Evolutionary conservation across 1,284 basidiomycete species (phyloP).

Genomic region (Puccinia polysora): DNA sequence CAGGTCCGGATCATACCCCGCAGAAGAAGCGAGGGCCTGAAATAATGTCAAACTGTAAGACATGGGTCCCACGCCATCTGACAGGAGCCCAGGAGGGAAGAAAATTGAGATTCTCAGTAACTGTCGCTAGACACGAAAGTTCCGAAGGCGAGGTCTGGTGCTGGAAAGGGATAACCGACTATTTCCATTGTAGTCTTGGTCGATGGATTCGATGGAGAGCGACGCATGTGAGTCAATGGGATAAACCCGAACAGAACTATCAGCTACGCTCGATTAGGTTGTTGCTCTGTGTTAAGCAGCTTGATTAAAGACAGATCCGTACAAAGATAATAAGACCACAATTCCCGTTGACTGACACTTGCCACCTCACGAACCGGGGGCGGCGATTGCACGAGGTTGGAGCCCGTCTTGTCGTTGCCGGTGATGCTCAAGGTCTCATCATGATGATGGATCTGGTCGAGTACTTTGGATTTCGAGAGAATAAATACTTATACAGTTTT

Average conservation of each 20-base stretch:
- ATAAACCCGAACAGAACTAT: not conserved
- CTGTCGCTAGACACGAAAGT: not conserved
- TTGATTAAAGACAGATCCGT: no score
- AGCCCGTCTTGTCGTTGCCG: not conserved
- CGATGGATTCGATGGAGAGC: not conserved
- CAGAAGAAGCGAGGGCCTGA: constrained; percentile 28
- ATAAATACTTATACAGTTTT: no score
- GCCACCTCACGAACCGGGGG: not conserved
- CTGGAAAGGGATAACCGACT: constrained; percentile 10
- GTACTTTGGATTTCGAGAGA: no score
- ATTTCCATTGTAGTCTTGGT: constrained; percentile 42
- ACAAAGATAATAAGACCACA: constrained; percentile 44
- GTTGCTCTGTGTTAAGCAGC: not conserved
- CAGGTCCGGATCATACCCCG: constrained; percentile 38
- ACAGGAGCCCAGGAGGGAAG: not conserved
- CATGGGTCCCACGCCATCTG: constrained; percentile 42
- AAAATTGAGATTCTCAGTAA: not conserved
- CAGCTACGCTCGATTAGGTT: not conserved
- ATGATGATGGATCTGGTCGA: constrained; percentile 17
- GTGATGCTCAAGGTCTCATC: not conserved
- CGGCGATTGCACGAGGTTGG: not conserved
- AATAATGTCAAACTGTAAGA: constrained; percentile 38
- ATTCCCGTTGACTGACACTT: constrained; percentile 8
- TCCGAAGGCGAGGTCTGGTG: not conserved
- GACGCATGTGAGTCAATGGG: not conserved